Evolutionary conservation across 345 rosid species (phyloP).

Genomic region (Durio zibethinus): DNA sequence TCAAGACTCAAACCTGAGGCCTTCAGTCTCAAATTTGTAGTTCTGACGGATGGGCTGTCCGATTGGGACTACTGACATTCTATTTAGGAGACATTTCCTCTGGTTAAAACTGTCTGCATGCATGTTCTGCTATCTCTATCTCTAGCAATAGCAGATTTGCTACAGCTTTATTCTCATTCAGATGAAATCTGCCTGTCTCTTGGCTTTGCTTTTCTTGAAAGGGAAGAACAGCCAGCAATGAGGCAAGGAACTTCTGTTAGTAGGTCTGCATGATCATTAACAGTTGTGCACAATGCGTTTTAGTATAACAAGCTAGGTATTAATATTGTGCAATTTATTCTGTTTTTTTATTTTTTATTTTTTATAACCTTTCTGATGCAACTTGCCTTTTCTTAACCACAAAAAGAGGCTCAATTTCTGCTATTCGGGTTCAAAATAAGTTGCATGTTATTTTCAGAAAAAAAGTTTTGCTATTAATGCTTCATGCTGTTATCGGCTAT

Average conservation of each 20-base stretch:
- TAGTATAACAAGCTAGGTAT: not conserved
- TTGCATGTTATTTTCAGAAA: not conserved
- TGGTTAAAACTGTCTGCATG: not conserved
- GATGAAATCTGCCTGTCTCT: conserved; percentile 14
- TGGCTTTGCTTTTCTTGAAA: conserved; percentile 15
- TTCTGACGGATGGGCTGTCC: not conserved
- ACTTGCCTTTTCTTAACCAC: not conserved
- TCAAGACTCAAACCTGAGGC: not conserved
- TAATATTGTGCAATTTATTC: not conserved
- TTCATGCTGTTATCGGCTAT: not conserved
- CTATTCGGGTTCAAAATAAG: not conserved
- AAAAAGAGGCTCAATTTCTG: not conserved
- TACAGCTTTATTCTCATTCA: not conserved
- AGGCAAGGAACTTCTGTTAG: conserved; percentile 1
- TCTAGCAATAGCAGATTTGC: not conserved
- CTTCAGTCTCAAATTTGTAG: not conserved
- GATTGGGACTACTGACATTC: not conserved
- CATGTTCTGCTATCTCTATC: not conserved
- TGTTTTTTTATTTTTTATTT: not conserved
- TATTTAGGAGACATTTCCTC: not conserved
- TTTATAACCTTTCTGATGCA: not conserved
- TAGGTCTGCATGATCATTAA: conserved; percentile 10
- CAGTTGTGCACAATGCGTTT: not conserved
- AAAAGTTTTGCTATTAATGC: no score
- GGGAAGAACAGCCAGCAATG: conserved; percentile 39